Evolutionary conservation across 257 asterid genomes (phyloP), one percentile per base, ranked within the genome.

Genomic region (Solanum pimpinellifolium): DNA sequence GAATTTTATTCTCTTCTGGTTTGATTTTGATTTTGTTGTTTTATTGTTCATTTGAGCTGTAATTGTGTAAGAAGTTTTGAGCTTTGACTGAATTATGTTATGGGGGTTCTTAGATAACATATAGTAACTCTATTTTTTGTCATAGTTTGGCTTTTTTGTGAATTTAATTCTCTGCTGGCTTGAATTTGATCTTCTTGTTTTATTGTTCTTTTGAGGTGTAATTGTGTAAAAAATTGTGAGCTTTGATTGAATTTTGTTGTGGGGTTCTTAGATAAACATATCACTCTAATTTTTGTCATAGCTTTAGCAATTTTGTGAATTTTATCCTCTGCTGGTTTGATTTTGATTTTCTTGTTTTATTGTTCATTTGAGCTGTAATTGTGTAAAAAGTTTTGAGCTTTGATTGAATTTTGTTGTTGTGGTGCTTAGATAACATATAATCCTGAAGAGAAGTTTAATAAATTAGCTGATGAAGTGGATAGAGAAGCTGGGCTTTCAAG

Each of bases 401-500:
- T 87, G 21, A 69, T 31, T 83, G 66, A 31, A 78, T 88, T 73
- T 60, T 73, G 81, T 84, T 42, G 27, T 83, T 83, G 90, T 52
- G 84, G 84, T 44, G 81, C 49, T 60, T 90, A 95, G 98, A 90
- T 92, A 83, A 92, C 86, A 83, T 93, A 94, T 88, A 92, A 92
- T 89, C 91, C 90, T 86, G 96, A 93, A 89, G 97, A 91, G 25
- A 94, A 86, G 76, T 89, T 93, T 8, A 94, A 92, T 86, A 92
- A 91, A 83, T 88, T 95, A 80, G 98, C 98, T 70, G 98, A 94
- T 93, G 96, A 94, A 91, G 98, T 95, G 92, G 98, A 95, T 92
- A 87, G 83, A 88, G 91, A 92, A 62, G 93, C 94, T 89, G 98
- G 98, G 77, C 88, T 94, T 91, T 87, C 96, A 89, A 93, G 98